Conservation (phyloP, 352 stramenopile genomes). For the Pythium guiyangense region DNA sequence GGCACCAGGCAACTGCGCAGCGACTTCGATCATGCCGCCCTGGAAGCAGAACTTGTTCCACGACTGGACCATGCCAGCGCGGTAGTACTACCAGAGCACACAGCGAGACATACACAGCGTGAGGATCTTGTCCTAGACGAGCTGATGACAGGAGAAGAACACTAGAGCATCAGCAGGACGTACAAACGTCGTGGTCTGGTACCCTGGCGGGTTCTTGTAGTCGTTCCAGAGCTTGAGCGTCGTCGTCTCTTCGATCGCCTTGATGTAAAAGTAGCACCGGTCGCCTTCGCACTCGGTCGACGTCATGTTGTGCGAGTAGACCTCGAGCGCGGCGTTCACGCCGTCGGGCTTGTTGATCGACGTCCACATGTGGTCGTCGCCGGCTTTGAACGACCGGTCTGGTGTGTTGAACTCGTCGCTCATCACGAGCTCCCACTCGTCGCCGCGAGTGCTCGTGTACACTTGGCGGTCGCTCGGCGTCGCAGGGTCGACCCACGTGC, state of each 20-base stretch:
- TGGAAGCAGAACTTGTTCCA: slow-evolving; percentile 97
- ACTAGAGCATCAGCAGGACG: neutral
- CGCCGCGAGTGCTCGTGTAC: slow-evolving; percentile 53
- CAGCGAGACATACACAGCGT: slow-evolving; percentile 85
- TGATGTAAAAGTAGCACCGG: slow-evolving; percentile 62
- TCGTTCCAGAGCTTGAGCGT: slow-evolving; percentile 54
- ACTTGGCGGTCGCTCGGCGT: slow-evolving; percentile 36
- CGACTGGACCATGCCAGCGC: slow-evolving; percentile 83
- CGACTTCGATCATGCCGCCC: slow-evolving; percentile 90
- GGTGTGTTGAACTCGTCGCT: slow-evolving; percentile 73
- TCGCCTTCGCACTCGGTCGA: slow-evolving; percentile 46
- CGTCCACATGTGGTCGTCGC: slow-evolving; percentile 94
- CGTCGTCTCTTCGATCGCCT: slow-evolving; percentile 35
- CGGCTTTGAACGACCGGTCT: slow-evolving; percentile 84
- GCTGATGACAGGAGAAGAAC: too few relatives aligned
- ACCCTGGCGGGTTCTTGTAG: slow-evolving; percentile 48
- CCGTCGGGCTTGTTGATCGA: slow-evolving; percentile 68
- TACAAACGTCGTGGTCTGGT: slow-evolving; percentile 36
- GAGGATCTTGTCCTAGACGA: slow-evolving; percentile 24
- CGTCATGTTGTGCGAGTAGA: slow-evolving; percentile 75
- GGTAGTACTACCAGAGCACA: slow-evolving; percentile 41
- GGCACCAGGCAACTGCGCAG: slow-evolving; percentile 80
- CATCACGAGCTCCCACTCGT: slow-evolving; percentile 60
- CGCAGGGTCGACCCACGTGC: slow-evolving; percentile 54
- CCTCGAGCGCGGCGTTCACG: slow-evolving; percentile 63